Conservation (phyloP, 768 basidiomycete species). For the Tylopilus sp. region DNA sequence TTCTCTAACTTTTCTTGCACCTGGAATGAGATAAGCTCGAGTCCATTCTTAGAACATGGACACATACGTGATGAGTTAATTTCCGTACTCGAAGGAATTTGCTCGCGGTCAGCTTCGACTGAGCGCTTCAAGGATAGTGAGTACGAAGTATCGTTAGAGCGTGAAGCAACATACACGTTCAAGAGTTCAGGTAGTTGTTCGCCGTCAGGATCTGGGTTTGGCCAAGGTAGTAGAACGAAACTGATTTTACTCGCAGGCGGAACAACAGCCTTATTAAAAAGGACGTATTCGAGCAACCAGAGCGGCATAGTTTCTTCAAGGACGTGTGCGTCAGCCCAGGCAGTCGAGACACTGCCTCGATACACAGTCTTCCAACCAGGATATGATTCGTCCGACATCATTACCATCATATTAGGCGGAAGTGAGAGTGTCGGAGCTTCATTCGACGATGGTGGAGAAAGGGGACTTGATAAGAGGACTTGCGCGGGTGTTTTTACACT, state of each 20-base stretch:
- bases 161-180: conserved; percentile 62
- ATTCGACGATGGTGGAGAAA: conserved; percentile 62
- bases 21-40: conserved; percentile 34
- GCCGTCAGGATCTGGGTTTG: conserved; percentile 49
- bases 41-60: background rate
- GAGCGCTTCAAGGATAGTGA: conserved; percentile 44
- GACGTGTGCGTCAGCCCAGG: conserved; percentile 47
- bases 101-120: conserved; percentile 86
- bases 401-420: conserved; percentile 57
- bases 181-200: conserved; percentile 76
- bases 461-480: conserved; percentile 47
- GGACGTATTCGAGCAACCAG: conserved; percentile 87
- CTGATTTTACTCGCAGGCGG: conserved; percentile 71
- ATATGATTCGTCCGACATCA: conserved; percentile 79
- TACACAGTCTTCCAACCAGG: conserved; percentile 78
- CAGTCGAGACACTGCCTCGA: conserved; percentile 60
- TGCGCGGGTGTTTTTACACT: conserved; percentile 51
- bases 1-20: conserved; percentile 82
- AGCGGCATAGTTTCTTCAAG: conserved; percentile 80
- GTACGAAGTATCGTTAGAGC: background rate
- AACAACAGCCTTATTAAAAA: conserved; percentile 58
- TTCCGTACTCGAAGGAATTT: conserved; percentile 84
- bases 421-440: conserved; percentile 71
- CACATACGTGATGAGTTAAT: conserved; percentile 72
- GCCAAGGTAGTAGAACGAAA: conserved; percentile 84